These are phyloP conservation scores for Cynanchum wilfordii DNA, from an alignment of 257 asterid genomes.

Conservation along the genomic window DNA sequence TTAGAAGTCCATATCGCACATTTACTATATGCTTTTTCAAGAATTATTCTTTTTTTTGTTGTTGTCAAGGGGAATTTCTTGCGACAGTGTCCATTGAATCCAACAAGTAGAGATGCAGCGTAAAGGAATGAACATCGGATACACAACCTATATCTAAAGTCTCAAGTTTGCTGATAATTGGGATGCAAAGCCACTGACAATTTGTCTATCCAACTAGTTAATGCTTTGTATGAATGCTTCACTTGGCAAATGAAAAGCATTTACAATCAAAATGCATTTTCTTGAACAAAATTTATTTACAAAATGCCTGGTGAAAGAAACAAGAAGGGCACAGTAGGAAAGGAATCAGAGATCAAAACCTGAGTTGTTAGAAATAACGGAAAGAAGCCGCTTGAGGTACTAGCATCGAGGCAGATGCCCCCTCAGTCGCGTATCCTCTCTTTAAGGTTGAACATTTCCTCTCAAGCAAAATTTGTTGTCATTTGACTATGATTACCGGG, in stretches of 20 bases:
- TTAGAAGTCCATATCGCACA: too few species aligned
- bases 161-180: neutral
- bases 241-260: neutral
- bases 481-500: neutral
- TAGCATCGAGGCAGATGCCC: neutral
- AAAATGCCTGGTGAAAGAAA: neutral
- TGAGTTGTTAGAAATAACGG: too few species aligned
- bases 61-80: too few species aligned
- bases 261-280: neutral
- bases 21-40: too few species aligned
- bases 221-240: neutral
- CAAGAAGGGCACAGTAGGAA: neutral
- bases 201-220: neutral
- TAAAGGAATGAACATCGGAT: too few species aligned
- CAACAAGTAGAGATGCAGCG: neutral
- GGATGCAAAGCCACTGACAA: neutral
- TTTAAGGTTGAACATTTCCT: neutral
- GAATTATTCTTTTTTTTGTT: too few species aligned
- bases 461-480: neutral
- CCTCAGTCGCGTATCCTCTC: neutral
- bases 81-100: neutral
- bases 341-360: neutral
- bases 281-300: neutral
- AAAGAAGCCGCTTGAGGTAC: neutral
- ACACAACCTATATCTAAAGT: too few species aligned